phyloP scores from a whole-genome alignment of 345 rosid genomes.

The Boechera divaricarpa region DNA sequence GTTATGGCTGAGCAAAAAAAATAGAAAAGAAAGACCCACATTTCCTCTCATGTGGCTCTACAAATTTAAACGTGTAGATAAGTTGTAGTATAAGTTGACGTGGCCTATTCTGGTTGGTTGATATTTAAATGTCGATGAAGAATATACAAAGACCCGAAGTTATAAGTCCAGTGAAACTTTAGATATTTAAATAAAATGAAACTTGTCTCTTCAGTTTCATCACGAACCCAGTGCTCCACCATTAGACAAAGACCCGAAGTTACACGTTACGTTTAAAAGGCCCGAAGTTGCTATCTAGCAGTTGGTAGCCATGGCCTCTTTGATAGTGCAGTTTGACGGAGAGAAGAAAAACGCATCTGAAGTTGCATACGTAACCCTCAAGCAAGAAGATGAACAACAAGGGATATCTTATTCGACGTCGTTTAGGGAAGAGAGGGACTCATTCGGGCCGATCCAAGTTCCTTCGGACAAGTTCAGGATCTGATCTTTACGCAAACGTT shows the following conservation, averaged over 20 bases:
- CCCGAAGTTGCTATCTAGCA: conserved; percentile 34
- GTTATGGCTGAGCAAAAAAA: too few species aligned
- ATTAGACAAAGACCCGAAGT: conserved; percentile 1
- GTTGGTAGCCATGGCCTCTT: conserved; percentile 75
- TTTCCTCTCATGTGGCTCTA: not conserved
- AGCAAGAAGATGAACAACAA: conserved; percentile 54
- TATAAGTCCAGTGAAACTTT: too few species aligned
- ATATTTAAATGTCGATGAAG: not conserved
- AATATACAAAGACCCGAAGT: not conserved
- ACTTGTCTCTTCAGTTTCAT: conserved; percentile 11
- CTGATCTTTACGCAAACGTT: not conserved
- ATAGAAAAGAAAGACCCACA: not conserved
- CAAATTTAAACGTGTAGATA: not conserved
- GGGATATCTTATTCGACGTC: conserved; percentile 57
- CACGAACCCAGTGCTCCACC: conserved; percentile 10
- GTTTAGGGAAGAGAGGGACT: conserved; percentile 87
- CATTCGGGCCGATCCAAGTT: conserved; percentile 88
- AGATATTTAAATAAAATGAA: not conserved
- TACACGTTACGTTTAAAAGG: not conserved
- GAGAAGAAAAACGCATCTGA: conserved; percentile 39
- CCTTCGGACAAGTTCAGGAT: conserved; percentile 71
- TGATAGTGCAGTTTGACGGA: conserved; percentile 61
- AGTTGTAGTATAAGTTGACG: not conserved
- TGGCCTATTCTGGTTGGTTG: not conserved
- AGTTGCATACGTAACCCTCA: conserved; percentile 43